These are phyloP conservation scores for Tausonia pullulans DNA, from an alignment of 1,284 basidiomycete species.

Conservation along the genomic window DNA sequence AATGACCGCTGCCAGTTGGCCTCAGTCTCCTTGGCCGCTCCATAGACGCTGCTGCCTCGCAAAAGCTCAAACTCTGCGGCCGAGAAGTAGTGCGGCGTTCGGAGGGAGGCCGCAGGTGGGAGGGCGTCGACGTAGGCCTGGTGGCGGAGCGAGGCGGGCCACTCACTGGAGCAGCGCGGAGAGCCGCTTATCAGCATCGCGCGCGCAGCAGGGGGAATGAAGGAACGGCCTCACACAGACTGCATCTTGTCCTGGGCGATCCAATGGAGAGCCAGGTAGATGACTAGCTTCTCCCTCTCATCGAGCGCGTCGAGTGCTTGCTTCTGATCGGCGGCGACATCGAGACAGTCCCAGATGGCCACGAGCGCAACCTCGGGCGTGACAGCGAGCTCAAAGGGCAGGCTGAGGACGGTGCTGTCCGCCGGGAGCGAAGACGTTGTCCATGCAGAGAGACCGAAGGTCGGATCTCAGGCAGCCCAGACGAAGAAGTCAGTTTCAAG, in stretches of 20 bases:
- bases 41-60: constrained; percentile 62
- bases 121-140: constrained; percentile 56
- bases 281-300: constrained; percentile 60
- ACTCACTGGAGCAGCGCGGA: constrained; percentile 4
- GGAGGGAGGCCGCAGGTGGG: constrained; percentile 46
- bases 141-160: constrained; percentile 35
- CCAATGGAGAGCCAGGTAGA: constrained; percentile 61
- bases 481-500: neutral
- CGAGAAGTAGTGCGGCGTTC: constrained; percentile 67
- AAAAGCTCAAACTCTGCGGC: constrained; percentile 51
- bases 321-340: constrained; percentile 18
- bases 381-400: constrained; percentile 61
- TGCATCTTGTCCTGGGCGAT: constrained; percentile 35
- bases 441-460: constrained; percentile 48
- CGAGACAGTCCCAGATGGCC: constrained; percentile 37
- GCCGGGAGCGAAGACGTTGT: constrained; percentile 42
- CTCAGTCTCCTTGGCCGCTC: constrained; percentile 54
- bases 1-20: constrained; percentile 52
- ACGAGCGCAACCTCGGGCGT: constrained; percentile 45
- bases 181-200: neutral
- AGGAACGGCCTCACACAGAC: neutral
- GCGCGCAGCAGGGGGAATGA: neutral
- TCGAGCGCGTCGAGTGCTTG: constrained; percentile 21
- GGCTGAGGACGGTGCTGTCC: constrained; percentile 53
- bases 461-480: constrained; percentile 20